phyloP scores from a whole-genome alignment of 768 basidiomycete genomes.

The Kwoniella mangroviensis region DNA sequence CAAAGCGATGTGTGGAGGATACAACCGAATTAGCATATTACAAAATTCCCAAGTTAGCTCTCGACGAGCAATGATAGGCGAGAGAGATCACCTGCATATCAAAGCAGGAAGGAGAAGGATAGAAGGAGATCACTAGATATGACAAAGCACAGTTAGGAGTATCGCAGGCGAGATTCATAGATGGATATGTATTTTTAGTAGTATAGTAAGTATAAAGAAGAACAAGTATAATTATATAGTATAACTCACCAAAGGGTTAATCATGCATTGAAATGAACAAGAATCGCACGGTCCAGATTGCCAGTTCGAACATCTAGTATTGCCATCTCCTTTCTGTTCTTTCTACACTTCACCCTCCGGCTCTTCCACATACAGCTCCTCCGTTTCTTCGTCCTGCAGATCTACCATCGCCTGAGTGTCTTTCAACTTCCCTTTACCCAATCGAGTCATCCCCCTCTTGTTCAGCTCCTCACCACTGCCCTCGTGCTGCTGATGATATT shows the following conservation, averaged over 20 bases:
- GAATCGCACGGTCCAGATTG: no score
- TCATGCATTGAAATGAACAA: no score
- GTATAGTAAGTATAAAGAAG: no score
- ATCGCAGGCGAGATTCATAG: neutral
- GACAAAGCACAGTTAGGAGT: neutral
- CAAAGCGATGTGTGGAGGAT: constrained; percentile 16
- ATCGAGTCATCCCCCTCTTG: neutral
- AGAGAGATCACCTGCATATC: neutral
- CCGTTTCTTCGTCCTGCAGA: neutral
- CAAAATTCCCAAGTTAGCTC: neutral
- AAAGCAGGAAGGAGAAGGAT: neutral
- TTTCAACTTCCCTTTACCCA: neutral
- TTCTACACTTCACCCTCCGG: neutral
- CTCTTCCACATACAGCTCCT: neutral
- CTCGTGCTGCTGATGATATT: neutral
- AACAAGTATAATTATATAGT: no score
- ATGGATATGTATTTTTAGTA: neutral
- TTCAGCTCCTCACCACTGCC: neutral
- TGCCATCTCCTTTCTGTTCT: neutral
- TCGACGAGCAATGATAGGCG: neutral
- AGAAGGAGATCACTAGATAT: neutral
- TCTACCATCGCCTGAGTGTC: neutral
- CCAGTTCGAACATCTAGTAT: no score
- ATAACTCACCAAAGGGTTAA: no score
- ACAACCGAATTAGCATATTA: constrained; percentile 7